These are phyloP conservation scores for Candida xyloterini DNA, from an alignment of 805 yeast species.

Conservation along the genomic window DNA sequence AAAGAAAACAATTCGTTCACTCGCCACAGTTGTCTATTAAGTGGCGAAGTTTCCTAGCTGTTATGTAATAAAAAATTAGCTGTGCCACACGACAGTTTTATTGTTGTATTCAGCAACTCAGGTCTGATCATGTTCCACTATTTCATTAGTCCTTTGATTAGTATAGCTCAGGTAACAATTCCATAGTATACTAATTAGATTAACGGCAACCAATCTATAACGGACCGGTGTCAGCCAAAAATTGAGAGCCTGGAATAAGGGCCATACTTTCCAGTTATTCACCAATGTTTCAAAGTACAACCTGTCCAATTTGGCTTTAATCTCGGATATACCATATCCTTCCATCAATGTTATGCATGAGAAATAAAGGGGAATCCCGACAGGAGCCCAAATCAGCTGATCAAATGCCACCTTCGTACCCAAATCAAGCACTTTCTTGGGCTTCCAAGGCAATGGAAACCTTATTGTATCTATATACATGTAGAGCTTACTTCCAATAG, in stretches of 20 bases:
- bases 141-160: slow-evolving; percentile 35
- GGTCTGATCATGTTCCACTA: slow-evolving; percentile 1
- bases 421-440: slow-evolving; percentile 32
- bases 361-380: slow-evolving; percentile 71
- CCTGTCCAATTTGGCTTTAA: slow-evolving; percentile 41
- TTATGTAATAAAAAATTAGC: background rate
- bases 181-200: slow-evolving; percentile 75
- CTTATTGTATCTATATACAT: slow-evolving; percentile 42
- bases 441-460: slow-evolving; percentile 31
- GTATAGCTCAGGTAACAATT: slow-evolving; percentile 69
- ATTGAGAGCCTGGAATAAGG: slow-evolving; percentile 75
- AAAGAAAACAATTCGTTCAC: slow-evolving; percentile 21
- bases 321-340: slow-evolving; percentile 39
- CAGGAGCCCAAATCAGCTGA: slow-evolving; percentile 75
- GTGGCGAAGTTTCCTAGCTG: background rate
- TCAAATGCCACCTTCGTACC: slow-evolving; percentile 59
- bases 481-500: slow-evolving; percentile 74
- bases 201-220: slow-evolving; percentile 65
- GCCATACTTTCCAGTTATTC: slow-evolving; percentile 90
- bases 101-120: slow-evolving; percentile 3
- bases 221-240: slow-evolving; percentile 73
- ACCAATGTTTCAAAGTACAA: slow-evolving; percentile 66
- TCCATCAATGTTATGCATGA: slow-evolving; percentile 67
- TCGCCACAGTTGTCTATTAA: slow-evolving; percentile 13
- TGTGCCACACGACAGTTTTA: slow-evolving; percentile 3